A percentile compares a stretch with the other conserved stretches of the same genome.
Conservation (phyloP, 805 yeast genomes). For the Babjeviella inositovora region DNA sequence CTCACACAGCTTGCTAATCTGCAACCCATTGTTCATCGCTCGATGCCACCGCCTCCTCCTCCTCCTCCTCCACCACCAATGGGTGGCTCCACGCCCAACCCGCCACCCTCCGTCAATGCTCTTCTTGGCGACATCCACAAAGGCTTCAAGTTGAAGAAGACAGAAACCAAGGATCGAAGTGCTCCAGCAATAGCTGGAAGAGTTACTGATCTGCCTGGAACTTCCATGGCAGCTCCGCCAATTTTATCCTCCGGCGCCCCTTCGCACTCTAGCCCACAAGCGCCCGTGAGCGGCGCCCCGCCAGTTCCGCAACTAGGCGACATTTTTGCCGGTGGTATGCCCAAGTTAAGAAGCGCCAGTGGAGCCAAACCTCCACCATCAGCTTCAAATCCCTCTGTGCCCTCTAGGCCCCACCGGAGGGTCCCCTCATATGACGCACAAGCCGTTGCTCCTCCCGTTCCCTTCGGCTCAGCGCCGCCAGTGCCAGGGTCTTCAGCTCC, state of each 20-base stretch:
- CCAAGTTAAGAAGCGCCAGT: slow-evolving; percentile 50
- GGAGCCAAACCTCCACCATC: slow-evolving; percentile 6
- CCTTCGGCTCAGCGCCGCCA: slow-evolving; percentile 6
- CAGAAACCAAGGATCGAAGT: slow-evolving; percentile 53
- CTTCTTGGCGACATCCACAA: slow-evolving; percentile 74
- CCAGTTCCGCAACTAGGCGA: slow-evolving; percentile 40
- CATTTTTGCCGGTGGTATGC: slow-evolving; percentile 67
- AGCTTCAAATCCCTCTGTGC: slow-evolving; percentile 4
- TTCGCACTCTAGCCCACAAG: slow-evolving; percentile 5
- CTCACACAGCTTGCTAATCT: too few relatives aligned
- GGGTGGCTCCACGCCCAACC: too few relatives aligned
- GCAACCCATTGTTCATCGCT: too few relatives aligned
- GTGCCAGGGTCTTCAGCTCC: slow-evolving; percentile 4
- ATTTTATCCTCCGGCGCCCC: slow-evolving; percentile 9
- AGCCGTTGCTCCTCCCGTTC: slow-evolving; percentile 8
- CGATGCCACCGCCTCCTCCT: too few relatives aligned
- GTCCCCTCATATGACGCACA: slow-evolving; percentile 10
- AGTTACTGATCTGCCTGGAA: slow-evolving; percentile 5
- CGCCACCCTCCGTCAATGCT: slow-evolving; percentile 19
- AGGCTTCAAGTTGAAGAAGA: slow-evolving; percentile 43
- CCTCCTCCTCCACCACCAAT: too few relatives aligned
- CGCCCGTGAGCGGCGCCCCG: slow-evolving; percentile 4
- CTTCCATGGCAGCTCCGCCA: slow-evolving; percentile 8
- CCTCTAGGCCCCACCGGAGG: slow-evolving; percentile 5
- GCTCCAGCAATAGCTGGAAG: slow-evolving; percentile 32